Base-by-base conservation (phyloP, 1,284 basidiomycete species). In the Meira nashicola region DNA sequence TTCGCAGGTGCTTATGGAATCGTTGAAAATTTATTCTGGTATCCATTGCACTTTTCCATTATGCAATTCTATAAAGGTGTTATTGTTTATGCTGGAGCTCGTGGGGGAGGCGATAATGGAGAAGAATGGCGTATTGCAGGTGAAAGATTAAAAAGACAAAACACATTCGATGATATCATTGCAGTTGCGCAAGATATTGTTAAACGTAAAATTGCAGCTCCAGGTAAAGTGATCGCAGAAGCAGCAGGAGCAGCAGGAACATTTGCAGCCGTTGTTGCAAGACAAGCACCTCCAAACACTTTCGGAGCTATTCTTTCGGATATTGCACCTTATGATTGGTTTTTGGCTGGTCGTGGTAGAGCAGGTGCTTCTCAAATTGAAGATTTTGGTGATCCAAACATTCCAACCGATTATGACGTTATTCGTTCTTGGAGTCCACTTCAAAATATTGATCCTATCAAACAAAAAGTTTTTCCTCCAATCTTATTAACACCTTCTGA, bases 201-300 rank as follows among this genome's bases (percentile, higher is more conserved):
- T 15, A 81, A 86, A 62, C 83, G 87, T 67, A 86, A 87, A 62
- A 87, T 87, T 60, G 87, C 83, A 0, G 85, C 83, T 3, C 81
- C 83, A 23, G 87, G 86, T 14, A 89, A 89, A 78, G 84, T 92
- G 8, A 86, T 85, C 12, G 73, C 58, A 72, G 74, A n/a, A n/a
- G n/a, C n/a, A n/a, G n/a, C n/a, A n/a, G n/a, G n/a, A n/a, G n/a
- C n/a, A n/a, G n/a, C n/a, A 49, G 89, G 90, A 25, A 80, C 92
- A 5, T 83, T 90, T 37, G 85, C 91, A 2, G 86, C 85, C 19
- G 89, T 89, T 4, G 90, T 87, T 67, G 82, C 87, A 43, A 89
- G 91, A 67, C 86, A 88, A 57, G 88, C 88, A 0, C 86, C 86
- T 1, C 84, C 88, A 73, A 85, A 88, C 1, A 86, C 89, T 67